Base-by-base conservation (phyloP, 2,329 filamentous ascomycete species). In the Pestalotiopsis sp. region DNA sequence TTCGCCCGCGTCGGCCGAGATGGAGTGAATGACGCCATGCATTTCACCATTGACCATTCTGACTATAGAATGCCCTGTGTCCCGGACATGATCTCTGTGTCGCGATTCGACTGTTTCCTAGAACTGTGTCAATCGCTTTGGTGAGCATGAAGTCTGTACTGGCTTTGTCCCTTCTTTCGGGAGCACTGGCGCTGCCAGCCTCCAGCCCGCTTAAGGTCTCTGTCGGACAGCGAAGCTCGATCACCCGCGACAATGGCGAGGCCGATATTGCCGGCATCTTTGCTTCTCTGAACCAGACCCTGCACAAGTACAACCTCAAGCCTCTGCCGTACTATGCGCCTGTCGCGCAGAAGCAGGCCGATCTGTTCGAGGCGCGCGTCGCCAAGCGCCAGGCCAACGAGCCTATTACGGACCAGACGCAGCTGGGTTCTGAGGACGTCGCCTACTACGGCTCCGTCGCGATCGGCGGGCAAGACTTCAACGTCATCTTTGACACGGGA, bases 251-350 rank as follows among this genome's bases (percentile, higher is more conserved):
- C 45, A 66, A 59, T 58, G 64, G 64, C 64, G 64, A 66, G 49
- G 64, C 64, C 4, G 57, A 66, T 17, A 45, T 66, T 58, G 64
- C 64, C 31, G 64, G 45, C 17, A 57, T 66, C 64, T 31, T 57
- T 31, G 64, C 64, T 11, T 66, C 64, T 13, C 20, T 66, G 17
- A 66, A 66, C 17, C 64, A 66, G 23, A 66, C 64, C 2, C 27
- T 66, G 27, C 45, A 57, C 31, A 66, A 66, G 36, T 66, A 66
- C 27, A 58, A 58, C 23, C 17, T 57, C n/a, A 25, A 66, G 49
- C 64, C 64, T 25, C 49, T 66, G 25, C 64, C 64, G 7, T 66
- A 66, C 49, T 66, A 66, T 45, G 64, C 45, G 14, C 64, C 64
- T 14, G 64, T 66, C 31, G 64, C 64, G n/a, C n/a, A 38, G 49